Conservation (phyloP, 345 rosid genomes). For the Eutrema japonicum region DNA sequence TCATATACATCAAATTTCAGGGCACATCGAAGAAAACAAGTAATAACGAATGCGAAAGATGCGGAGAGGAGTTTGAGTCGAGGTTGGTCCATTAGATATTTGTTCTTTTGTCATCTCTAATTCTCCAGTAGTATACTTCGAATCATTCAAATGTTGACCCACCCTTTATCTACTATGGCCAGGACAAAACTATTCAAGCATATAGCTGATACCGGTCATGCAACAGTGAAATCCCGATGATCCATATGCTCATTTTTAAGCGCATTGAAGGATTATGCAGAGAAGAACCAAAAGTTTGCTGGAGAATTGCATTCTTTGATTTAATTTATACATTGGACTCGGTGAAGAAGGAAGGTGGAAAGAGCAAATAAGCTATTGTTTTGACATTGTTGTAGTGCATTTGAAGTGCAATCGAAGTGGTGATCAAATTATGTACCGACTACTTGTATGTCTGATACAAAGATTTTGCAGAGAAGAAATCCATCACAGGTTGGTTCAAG, state of each 20-base stretch:
- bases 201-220: constrained; percentile 79
- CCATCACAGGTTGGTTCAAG: background rate
- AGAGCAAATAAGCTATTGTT: constrained; percentile 20
- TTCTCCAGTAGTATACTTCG: background rate
- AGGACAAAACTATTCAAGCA: constrained; percentile 82
- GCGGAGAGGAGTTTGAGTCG: constrained; percentile 86
- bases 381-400: constrained; percentile 24
- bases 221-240: constrained; percentile 59
- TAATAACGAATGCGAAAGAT: constrained; percentile 64
- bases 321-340: constrained; percentile 30
- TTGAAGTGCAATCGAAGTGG: constrained; percentile 2
- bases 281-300: constrained; percentile 24
- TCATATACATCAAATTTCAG: constrained; percentile 48
- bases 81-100: constrained; percentile 54
- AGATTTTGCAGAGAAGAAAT: constrained; percentile 21
- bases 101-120: constrained; percentile 6
- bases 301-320: constrained; percentile 40
- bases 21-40: constrained; percentile 55
- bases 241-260: constrained; percentile 17
- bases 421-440: background rate
- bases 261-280: constrained; percentile 27
- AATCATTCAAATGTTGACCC: constrained; percentile 19
- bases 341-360: background rate
- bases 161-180: constrained; percentile 30
- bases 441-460: constrained; percentile 18